Evolutionary conservation across 75 land plant species (phyloP).

Genomic region (Gnetum montanum): DNA sequence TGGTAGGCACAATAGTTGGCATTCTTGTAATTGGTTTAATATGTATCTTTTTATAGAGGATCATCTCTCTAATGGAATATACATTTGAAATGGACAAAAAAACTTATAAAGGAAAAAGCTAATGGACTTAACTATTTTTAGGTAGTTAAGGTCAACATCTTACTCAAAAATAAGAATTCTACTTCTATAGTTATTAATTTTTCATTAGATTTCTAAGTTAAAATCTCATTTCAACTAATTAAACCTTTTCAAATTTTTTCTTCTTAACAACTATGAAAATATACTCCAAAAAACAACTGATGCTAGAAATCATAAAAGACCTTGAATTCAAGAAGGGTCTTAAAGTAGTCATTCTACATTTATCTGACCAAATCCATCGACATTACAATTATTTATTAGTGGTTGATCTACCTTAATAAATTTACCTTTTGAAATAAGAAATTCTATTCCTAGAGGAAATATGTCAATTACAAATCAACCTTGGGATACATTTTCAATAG

Average conservation of each 20-base stretch:
- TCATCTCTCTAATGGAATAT: neutral
- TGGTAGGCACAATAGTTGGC: constrained; percentile 2
- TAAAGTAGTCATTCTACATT: neutral
- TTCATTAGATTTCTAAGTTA: too few species aligned
- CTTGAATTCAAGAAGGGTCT: neutral
- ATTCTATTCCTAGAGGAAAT: neutral
- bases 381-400: neutral
- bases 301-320: neutral
- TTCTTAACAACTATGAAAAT: neutral
- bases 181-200: too few species aligned
- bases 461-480: neutral
- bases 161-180: too few species aligned
- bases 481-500: neutral
- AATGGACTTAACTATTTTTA: too few species aligned
- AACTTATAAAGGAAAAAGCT: neutral
- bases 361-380: neutral
- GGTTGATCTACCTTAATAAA: neutral
- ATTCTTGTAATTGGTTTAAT: neutral
- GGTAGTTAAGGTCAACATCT: too few species aligned
- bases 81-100: neutral
- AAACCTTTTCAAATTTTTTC: neutral
- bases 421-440: neutral
- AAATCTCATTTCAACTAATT: neutral
- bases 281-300: neutral
- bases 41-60: neutral